Percentiles rank a stretch among this genome's conserved stretches.
Conservation (phyloP, 2,329 filamentous ascomycete species). For the Diaporthe aspalathi region DNA sequence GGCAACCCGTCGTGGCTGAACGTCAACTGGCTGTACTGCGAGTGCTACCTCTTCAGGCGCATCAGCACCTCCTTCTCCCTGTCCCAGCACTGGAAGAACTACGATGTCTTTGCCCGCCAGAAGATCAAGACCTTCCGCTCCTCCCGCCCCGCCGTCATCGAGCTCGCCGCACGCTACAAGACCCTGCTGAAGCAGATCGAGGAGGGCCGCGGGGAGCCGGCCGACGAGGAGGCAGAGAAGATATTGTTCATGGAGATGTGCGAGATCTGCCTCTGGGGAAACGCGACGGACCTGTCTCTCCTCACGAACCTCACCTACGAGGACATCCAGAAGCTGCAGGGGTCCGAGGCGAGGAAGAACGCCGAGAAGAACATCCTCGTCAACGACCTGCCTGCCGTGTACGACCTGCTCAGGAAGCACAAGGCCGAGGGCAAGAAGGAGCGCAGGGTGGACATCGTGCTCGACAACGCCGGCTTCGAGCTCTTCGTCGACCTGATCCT, state of each 20-base stretch:
- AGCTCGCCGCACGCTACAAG: slow-evolving; percentile 56
- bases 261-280: slow-evolving; percentile 97
- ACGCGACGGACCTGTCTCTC: slow-evolving; percentile 93
- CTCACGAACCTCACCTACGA: slow-evolving; percentile 92
- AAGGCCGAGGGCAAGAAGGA: slow-evolving; percentile 58
- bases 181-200: slow-evolving; percentile 76
- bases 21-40: slow-evolving; percentile 87
- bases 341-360: slow-evolving; percentile 84
- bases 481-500: slow-evolving; percentile 95
- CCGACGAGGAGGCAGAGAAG: slow-evolving; percentile 76
- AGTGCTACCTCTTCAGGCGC: slow-evolving; percentile 94
- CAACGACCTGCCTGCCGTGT: slow-evolving; percentile 75
- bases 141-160: slow-evolving; percentile 76
- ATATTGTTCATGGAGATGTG: slow-evolving; percentile 91
- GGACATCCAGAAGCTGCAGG: slow-evolving; percentile 96
- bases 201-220: slow-evolving; percentile 60
- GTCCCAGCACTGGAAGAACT: slow-evolving; percentile 85
- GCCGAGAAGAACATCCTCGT: slow-evolving; percentile 92
- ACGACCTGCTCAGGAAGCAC: slow-evolving; percentile 44
- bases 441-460: slow-evolving; percentile 89
- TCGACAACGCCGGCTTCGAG: slow-evolving; percentile 98
- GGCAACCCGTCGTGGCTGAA: slow-evolving; percentile 84
- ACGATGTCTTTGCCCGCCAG: slow-evolving; percentile 90
- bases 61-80: slow-evolving; percentile 82
- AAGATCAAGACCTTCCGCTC: slow-evolving; percentile 94